Evolutionary conservation across 2,329 filamentous ascomycete genomes (phyloP), one percentile per base, ranked within the genome.

Genomic region (Pseudopithomyces maydicus): DNA sequence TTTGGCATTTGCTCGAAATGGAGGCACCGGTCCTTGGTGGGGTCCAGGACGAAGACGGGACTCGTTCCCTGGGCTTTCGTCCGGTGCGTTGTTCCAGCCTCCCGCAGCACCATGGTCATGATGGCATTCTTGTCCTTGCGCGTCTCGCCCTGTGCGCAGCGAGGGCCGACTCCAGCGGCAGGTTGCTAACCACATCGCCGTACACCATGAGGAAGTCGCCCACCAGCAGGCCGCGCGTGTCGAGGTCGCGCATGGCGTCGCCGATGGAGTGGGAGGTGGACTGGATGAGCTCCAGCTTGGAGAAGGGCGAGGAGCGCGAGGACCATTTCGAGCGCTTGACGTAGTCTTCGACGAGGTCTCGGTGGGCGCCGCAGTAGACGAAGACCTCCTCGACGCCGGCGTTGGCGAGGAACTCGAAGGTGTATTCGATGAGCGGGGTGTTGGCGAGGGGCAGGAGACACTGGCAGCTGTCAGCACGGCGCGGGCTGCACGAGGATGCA

Each of bases 381-480:
- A 90, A 96, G 52, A 98, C 90, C 64, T 97, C 91, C 67, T 95
- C 88, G n/a, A 98, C 92, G 56, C 93, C 92, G 56, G 95, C 92
- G 84, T 94, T 94, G 63, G 92, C 92, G 0, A 99, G 87, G 70
- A 97, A 98, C 73, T 98, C 93, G 69, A 98, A 88, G 3, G 94
- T 98, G 76, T 99, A 98, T 77, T 99, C 95, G 78, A 99, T 96
- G 61, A 99, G 82, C 35, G 95, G 94, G 1, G 89, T 93, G 76
- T 98, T 98, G 58, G 92, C 95, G 58, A 99, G 84, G 11, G 94
- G 92, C 6, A 99, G 83, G 32, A 99, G 88, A 80, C 95, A 98
- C 91, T 96, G 50, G 52, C 45, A 35, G 17, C 39, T 43, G 56
- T 75, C 60, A 75, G 71, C 36, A 56, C 48, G 20, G 36, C 26